Evolutionary conservation across 2,329 filamentous ascomycete species (phyloP), one percentile per base, ranked within the genome.

Genomic region (Escovopsis sp.): DNA sequence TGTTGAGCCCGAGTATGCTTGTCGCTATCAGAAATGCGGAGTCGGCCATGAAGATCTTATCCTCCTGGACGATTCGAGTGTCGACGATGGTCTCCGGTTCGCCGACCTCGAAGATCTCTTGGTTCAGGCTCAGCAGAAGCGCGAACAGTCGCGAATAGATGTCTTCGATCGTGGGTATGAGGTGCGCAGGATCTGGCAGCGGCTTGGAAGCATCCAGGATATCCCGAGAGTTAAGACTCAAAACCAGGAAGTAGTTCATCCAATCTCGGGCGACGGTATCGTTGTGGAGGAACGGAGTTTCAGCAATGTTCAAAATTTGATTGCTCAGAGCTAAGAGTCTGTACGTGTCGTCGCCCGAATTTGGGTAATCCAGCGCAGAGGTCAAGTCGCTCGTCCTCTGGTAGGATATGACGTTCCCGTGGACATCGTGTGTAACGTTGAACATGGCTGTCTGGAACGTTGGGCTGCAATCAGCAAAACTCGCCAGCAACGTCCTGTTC

Each of bases 1-100:
- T 48, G 35, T 76, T 69, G 0, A 66, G 15, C 0, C 37, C 47
- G 0, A 79, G 45, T 0, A 77, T 64, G 0, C 43, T 45, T 6
- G 70, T 52, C 0, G 63, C 58, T 1, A 75, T 60, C 4, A 57
- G 49, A 37, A 74, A 69, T 15, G 73, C 67, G 0, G 61, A 44
- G 0, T 48, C 47, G 0, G 68, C 67, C 29, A 77, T 52, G 37
- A 77, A 72, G 0, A 78, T 62, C 0, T 68, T 59, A 0, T 55
- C 62, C 15, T 70, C 60, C 0, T 43, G 42, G 0, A 47, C 50
- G 0, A 52, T 40, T 0, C 48, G 39, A 2, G 42, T 44, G 0
- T 53, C 61, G 0, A 57, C 25, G 0, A 37, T 2, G 0, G n/a
- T 10, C 0, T 43, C 13, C 0, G 15, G 14, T 0, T 46, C 7